Conservation (phyloP, 148 eudicot genomes). For the Vaccinium vitisidaea region DNA sequence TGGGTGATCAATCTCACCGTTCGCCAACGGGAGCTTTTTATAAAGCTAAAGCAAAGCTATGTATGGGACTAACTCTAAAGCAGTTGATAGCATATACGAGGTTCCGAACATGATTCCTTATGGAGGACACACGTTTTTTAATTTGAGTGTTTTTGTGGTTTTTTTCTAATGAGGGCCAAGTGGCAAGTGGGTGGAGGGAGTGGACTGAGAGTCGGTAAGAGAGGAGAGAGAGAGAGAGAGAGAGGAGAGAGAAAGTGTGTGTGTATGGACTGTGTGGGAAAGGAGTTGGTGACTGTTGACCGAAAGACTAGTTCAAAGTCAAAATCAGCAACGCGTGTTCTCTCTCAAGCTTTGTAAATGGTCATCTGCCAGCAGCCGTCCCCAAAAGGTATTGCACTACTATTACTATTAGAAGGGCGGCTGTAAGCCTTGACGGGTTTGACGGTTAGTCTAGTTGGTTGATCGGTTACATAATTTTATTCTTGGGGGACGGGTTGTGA, state of each 20-base stretch:
- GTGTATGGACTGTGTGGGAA: not conserved
- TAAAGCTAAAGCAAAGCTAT: too few relatives aligned
- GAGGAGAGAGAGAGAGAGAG: conserved; percentile 7
- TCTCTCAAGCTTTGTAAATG: not conserved
- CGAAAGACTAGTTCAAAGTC: not conserved
- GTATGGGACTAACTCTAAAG: too few relatives aligned
- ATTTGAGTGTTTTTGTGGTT: too few relatives aligned
- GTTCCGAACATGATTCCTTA: too few relatives aligned
- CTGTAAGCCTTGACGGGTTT: too few relatives aligned
- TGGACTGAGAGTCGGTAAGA: not conserved
- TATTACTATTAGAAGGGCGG: too few relatives aligned
- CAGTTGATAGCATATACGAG: too few relatives aligned
- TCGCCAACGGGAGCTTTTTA: too few relatives aligned
- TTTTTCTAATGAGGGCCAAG: not conserved
- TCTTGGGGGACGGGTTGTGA: too few relatives aligned
- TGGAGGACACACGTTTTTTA: not conserved
- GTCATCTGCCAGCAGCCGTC: not conserved
- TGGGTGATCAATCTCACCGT: too few relatives aligned
- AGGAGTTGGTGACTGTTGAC: not conserved
- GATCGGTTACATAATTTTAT: too few relatives aligned
- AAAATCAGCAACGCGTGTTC: not conserved
- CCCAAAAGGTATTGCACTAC: not conserved
- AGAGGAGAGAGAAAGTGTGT: conserved; percentile 11
- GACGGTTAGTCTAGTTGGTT: too few relatives aligned
- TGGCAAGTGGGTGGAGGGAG: not conserved